Evolutionary conservation across 1,284 basidiomycete species (phyloP), one percentile per base, ranked within the genome.

Genomic region (Cutaneotrichosporon mucoides): DNA sequence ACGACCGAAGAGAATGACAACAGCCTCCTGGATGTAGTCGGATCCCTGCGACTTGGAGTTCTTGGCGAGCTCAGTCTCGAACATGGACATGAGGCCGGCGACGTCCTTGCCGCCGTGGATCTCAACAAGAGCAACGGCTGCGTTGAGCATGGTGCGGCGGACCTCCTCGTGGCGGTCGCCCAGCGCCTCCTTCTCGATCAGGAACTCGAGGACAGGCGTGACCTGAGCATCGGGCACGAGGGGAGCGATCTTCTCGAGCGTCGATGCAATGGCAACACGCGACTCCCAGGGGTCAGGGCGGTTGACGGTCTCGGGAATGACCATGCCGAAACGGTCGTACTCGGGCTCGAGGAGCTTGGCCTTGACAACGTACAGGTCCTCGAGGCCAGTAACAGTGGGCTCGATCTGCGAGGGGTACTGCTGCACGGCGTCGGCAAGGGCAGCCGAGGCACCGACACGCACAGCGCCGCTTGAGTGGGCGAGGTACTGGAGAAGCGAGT

Each of bases 1-100:
- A 35, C 94, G 88, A 63, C 96, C 96, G 65, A 98, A 91, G 12
- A 99, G 82, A 69, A 99, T 92, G 60, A 99, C 90, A 2, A 95
- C 87, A 0, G 93, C 92, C 73, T 99, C 95, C 66, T 95, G 92
- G 77, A 97, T 89, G 64, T 87, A 85, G 76, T 97, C 93, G 4
- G 85, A 85, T 0, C 85, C 84, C 69, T 92, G 89, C 15, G 85
- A 87, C 0, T 85, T 83, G 48, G 81, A 82, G 1, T 85, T 78
- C n/a, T 82, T 79, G 0, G 82, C 83, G 16, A 99, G 84, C 74
- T 90, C 88, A 1, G 80, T 80, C 79, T 99, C 94, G 65, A 99
- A 97, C 69, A 89, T 84, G 13, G 83, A 79, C 66, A 99, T 91
- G 47, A 99, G 84, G 5, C 83, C 84, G 10, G 88, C 82, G 6